Conservation (phyloP, 164 flowering plant genomes). For the Vitis cinerea region DNA sequence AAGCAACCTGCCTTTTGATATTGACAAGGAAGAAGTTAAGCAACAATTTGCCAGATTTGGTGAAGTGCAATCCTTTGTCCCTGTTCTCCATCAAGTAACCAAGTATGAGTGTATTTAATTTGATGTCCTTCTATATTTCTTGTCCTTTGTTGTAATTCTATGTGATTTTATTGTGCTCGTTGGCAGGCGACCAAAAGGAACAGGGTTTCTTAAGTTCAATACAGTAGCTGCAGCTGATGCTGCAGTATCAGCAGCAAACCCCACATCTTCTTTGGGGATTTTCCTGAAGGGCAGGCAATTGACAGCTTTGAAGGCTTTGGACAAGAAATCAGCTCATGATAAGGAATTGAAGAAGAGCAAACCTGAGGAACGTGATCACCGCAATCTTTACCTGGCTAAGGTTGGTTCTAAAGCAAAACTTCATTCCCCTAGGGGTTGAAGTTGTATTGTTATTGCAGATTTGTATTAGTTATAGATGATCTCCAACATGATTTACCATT, state of each 20-base stretch:
- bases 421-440: too few species aligned
- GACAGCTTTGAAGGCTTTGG: slow-evolving; percentile 79
- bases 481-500: slow-evolving; percentile 2
- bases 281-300: slow-evolving; percentile 72
- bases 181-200: slow-evolving; percentile 88
- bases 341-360: slow-evolving; percentile 65
- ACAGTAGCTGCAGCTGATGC: slow-evolving; percentile 59
- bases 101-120: slow-evolving; percentile 46
- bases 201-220: slow-evolving; percentile 86
- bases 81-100: slow-evolving; percentile 84
- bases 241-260: slow-evolving; percentile 69
- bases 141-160: not conserved
- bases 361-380: slow-evolving; percentile 60
- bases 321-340: slow-evolving; percentile 76
- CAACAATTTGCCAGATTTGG: slow-evolving; percentile 81
- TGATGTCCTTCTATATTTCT: slow-evolving; percentile 5
- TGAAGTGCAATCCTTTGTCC: slow-evolving; percentile 71
- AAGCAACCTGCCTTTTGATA: slow-evolving; percentile 84
- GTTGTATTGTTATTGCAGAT: not conserved
- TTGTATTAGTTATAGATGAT: not conserved
- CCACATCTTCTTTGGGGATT: slow-evolving; percentile 62
- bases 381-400: slow-evolving; percentile 89
- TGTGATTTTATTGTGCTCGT: slow-evolving; percentile 18
- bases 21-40: slow-evolving; percentile 70
- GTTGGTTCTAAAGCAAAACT: slow-evolving; percentile 23